Evolutionary conservation across 768 basidiomycete species (phyloP), one percentile per base, ranked within the genome.

Genomic region (Auricularia cornea): DNA sequence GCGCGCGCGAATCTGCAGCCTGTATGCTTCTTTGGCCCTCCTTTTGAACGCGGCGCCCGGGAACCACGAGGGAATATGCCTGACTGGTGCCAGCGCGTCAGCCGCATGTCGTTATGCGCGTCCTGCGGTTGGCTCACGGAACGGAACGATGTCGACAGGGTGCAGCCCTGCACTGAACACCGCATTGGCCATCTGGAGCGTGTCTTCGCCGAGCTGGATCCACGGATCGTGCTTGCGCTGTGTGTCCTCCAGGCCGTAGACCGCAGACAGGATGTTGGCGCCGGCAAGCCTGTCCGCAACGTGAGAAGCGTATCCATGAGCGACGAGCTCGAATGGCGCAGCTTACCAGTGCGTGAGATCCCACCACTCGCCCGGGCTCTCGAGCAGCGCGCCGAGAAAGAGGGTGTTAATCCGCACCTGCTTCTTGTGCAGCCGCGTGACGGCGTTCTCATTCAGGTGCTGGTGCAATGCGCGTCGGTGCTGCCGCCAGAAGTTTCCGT

Each of bases 101-200:
- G n/a, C n/a, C n/a, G n/a, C n/a, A n/a, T n/a, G n/a, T n/a, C n/a
- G n/a, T n/a, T n/a, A n/a, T n/a, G n/a, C n/a, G n/a, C n/a, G n/a
- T n/a, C n/a, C n/a, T n/a, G n/a, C n/a, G n/a, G n/a, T n/a, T n/a
- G n/a, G n/a, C n/a, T n/a, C n/a, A n/a, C n/a, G n/a, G n/a, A 40
- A 63, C 10, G 65, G 65, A n/a, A 66, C 18, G 11, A 63, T 20
- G n/a, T 66, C 65, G 48, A 66, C 65, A 16, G 60, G 44, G 44
- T 63, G 56, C 26, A 44, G 23, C 8, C 44, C 44, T 6, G 23
- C 16, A 8, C 14, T 35, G 8, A 35, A 14, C 14, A 6, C 44
- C 6, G 6, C 44, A 23, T 20, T 48, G 12, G 18, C 44, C 10
- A 48, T 18, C 44, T 48, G 8, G 10, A 35, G 35, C 35, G 44